Base-by-base conservation (phyloP, 208 protist species). In the Lotmaria passim region DNA sequence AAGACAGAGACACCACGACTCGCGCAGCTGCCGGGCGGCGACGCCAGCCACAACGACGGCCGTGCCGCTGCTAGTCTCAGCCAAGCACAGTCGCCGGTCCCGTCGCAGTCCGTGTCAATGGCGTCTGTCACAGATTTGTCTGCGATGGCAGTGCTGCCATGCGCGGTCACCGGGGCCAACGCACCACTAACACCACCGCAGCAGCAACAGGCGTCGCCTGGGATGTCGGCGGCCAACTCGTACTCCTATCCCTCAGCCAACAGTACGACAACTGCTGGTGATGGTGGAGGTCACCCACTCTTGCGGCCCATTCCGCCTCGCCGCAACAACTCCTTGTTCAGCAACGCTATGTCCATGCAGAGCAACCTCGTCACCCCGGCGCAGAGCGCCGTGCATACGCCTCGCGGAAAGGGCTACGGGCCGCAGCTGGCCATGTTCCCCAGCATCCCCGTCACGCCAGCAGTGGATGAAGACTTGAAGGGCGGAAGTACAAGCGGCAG, bases 301-400 rank as follows among this genome's bases (percentile, higher is more conserved):
- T 26, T 23, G 17, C 55, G 36, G n/a, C 34, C 43, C 15, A 30
- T 21, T 26, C 56, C 38, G 28, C 47, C 58, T 8, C 36, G 47
- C 2, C 58, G 52, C 60, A 74, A 59, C 57, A 47, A 53, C 39
- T 61, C 48, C 30, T 61, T 30, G 4, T 46, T 57, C 23, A 75
- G 61, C 52, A 60, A 69, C 43, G 19, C 30, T 2, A n/a, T 64
- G 26, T 75, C 61, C 0, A 23, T 69, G 7, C 60, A 63, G 46
- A 75, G 61, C 52, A 68, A 51, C 30, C 4, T 68, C 17, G 58
- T 69, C 4, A 68, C 69, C 3, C 60, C 53, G 24, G 24, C 33
- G 34, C 17, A 36, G 43, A 69, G 53, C 23, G 44, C 11, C 33
- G 60, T 43, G 19, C 69, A 75, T 23, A 75, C 61, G 14, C 69